Conservation (phyloP, 2,329 filamentous ascomycete genomes). For the Trichoderma asperellum region DNA sequence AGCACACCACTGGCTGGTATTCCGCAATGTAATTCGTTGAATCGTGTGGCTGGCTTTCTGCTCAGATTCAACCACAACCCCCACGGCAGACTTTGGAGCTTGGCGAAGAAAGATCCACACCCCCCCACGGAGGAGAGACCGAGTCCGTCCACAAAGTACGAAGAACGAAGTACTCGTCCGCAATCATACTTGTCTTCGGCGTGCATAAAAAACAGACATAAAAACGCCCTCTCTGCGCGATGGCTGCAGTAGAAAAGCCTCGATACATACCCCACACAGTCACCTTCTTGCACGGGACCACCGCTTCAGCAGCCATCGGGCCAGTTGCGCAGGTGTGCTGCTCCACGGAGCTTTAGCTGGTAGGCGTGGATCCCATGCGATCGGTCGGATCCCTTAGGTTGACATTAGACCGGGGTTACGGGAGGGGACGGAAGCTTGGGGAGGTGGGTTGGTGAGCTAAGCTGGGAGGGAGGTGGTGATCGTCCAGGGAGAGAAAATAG, state of each 20-base stretch:
- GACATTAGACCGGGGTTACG: slow-evolving; percentile 27
- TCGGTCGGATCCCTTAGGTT: slow-evolving; percentile 27
- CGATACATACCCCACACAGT: slow-evolving; percentile 27
- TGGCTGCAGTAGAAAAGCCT: slow-evolving; percentile 4
- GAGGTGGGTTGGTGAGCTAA: slow-evolving; percentile 28
- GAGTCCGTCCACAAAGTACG: neutral
- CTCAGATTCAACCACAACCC: slow-evolving; percentile 17
- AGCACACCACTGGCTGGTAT: slow-evolving; percentile 11
- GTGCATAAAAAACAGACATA: slow-evolving; percentile 16
- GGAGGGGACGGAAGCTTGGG: slow-evolving; percentile 30
- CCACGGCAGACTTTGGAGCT: slow-evolving; percentile 20
- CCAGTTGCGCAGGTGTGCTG: slow-evolving; percentile 13
- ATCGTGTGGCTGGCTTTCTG: neutral
- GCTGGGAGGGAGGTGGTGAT: slow-evolving; percentile 21
- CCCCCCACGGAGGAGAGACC: slow-evolving; percentile 25
- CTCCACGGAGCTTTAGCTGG: slow-evolving; percentile 28
- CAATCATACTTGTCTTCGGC: neutral
- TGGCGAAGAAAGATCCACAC: slow-evolving; percentile 2
- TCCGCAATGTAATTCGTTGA: neutral
- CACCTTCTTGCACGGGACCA: slow-evolving; percentile 23
- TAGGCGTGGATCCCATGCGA: slow-evolving; percentile 29
- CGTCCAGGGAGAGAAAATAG: slow-evolving; percentile 20
- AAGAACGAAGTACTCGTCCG: neutral
- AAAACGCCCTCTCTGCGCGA: neutral
- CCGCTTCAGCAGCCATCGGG: slow-evolving; percentile 23